phyloP scores from a whole-genome alignment of 768 basidiomycete species.

The Boletus rubroflammeus region DNA sequence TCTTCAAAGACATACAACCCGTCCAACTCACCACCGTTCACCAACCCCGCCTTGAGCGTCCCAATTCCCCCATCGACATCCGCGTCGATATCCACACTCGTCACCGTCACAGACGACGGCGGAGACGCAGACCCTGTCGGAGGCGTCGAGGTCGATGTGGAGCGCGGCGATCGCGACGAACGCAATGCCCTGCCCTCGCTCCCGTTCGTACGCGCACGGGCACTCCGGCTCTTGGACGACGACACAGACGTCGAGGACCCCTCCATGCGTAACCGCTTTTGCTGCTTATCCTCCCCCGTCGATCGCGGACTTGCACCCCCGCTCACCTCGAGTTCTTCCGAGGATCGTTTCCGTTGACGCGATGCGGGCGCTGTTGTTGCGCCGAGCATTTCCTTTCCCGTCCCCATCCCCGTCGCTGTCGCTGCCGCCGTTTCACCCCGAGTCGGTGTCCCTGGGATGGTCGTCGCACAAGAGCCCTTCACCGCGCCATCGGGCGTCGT shows the following conservation, averaged over 20 bases:
- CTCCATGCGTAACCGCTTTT: conserved; percentile 31
- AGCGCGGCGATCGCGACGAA: conserved; percentile 10
- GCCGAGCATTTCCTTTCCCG: conserved; percentile 2
- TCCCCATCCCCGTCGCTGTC: not conserved
- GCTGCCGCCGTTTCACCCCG: not conserved
- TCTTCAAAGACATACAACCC: conserved; percentile 32
- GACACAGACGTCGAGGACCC: conserved; percentile 1
- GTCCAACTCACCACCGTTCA: conserved; percentile 31
- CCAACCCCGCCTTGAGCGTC: conserved; percentile 25
- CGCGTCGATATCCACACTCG: conserved; percentile 17
- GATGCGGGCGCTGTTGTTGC: conserved; percentile 6
- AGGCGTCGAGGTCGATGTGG: conserved; percentile 6
- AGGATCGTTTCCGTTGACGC: conserved; percentile 45
- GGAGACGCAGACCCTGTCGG: conserved; percentile 16
- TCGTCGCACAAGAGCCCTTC: not conserved
- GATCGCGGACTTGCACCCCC: conserved; percentile 10
- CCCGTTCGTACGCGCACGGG: not conserved
- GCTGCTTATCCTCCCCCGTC: conserved; percentile 17
- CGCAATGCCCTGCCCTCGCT: not conserved
- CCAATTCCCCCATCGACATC: conserved; percentile 18
- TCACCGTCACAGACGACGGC: conserved; percentile 20
- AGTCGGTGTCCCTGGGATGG: not conserved
- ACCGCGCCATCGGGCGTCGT: not conserved
- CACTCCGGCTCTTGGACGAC: conserved; percentile 2
- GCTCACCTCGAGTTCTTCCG: conserved; percentile 43